A percentile compares a stretch with the other conserved stretches of the same genome.
Conservation (phyloP, 2,329 filamentous ascomycete species). For the Huntiella omanensis region DNA sequence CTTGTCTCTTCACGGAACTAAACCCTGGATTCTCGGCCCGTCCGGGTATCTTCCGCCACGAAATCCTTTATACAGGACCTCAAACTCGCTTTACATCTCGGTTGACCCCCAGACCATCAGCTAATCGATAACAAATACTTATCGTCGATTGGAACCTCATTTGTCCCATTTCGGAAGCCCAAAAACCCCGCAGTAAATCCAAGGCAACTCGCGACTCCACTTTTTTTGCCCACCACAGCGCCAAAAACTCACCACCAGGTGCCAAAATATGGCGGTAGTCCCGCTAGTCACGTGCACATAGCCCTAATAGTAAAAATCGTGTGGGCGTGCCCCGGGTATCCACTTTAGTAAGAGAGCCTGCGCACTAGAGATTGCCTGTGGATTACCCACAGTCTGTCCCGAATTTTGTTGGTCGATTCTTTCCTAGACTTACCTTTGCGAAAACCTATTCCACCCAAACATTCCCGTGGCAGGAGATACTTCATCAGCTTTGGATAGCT, state of each 20-base stretch:
- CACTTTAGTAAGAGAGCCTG: slow-evolving; percentile 11
- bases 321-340: slow-evolving; percentile 11
- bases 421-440: slow-evolving; percentile 9
- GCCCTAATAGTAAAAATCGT: slow-evolving; percentile 11
- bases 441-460: slow-evolving; percentile 10
- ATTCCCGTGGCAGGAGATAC: slow-evolving; percentile 12
- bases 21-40: no score
- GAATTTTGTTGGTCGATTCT: slow-evolving; percentile 9
- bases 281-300: slow-evolving; percentile 11
- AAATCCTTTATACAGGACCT: no score
- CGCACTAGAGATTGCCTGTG: slow-evolving; percentile 1
- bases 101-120: no score
- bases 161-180: no score
- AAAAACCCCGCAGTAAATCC: no score
- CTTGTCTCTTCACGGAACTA: no score
- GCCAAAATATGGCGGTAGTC: no score
- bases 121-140: no score
- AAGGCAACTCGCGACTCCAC: no score
- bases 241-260: neutral
- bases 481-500: slow-evolving; percentile 14
- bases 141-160: no score
- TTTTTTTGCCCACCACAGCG: neutral
- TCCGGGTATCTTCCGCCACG: no score
- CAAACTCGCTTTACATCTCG: no score
- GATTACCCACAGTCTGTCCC: slow-evolving; percentile 5